Base-by-base conservation (phyloP, 169 alveolate genomes). In the Eimeria tenella region DNA sequence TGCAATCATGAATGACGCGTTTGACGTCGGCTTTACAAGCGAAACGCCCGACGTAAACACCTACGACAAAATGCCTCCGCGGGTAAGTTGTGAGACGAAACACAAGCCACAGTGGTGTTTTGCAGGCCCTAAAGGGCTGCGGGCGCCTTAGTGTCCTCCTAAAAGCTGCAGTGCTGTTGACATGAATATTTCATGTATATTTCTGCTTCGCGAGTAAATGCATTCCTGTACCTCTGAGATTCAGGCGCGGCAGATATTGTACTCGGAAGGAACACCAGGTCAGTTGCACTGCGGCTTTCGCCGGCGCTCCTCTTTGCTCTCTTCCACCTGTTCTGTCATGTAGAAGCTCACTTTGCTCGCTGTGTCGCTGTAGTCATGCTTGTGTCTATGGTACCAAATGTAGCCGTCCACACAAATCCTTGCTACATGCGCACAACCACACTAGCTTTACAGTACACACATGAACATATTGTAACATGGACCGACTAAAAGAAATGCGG, bases 231-330 rank as follows among this genome's bases (percentile, higher is more conserved):
- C 31, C 4, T 62, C 11, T n/a, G 5, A 5, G 4, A 9, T 74
- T 31, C 31, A 90, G 94, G 94, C 94, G 49, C 90, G 94, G 31
- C 94, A 90, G 86, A 90, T 90, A 25, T 74, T 90, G 81, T 90
- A 90, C 65, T 83, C 84, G 19, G 94, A 90, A n/a, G 94, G 90
- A 15, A 63, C 73, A n/a, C 94, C 94, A 5, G 94, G 94, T 90
- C n/a, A 8, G 89, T 5, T 17, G 49, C 11, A 31, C 68, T 58
- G 5, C 19, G 11, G 68, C 21, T 13, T 58, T 10, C 2, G 68
- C 19, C 19, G 21, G 68, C 19, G 21, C 19, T 10, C 68, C 19
- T 1, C 68, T 58, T 10, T 58, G 19, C 68, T 58, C 19, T 58
- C 19, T 58, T 58, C 68, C 21, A 58, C 68, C 11, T 10, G 1